Base-by-base conservation (phyloP, 108 stramenopile genomes). In the Tribonema minus region DNA sequence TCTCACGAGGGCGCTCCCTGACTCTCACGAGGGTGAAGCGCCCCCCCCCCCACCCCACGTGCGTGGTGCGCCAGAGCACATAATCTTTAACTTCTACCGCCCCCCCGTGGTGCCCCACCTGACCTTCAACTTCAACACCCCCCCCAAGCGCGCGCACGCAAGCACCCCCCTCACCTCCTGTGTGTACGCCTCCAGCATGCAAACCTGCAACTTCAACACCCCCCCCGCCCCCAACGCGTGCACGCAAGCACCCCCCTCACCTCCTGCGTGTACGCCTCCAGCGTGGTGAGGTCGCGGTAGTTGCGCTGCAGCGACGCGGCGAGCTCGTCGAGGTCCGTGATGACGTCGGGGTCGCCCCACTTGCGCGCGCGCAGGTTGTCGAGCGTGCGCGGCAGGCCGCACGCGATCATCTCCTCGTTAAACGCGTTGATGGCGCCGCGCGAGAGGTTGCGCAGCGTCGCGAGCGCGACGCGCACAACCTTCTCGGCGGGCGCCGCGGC, bases 261-360 rank as follows among this genome's bases (percentile, higher is more conserved):
- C 85, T 94, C 93, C 62, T 91, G 89, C 81, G 90, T 86, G 89
- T 94, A 96, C 32, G 92, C 89, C 73, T 94, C 95, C 90, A 93
- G 94, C 29, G 91, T 91, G 58, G 89, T 91, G 89, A 96, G 91
- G 68, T 96, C 93, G 61, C 91, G 89, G 84, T 90, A 94, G 80
- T 94, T 95, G 31, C 86, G 84, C 39, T 86, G 82, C 26, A 96
- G 87, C 7, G 92, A 75, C 64, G n/a, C n/a, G n/a, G n/a, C n/a
- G 58, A 95, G 68, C 25, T 70, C 71, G n/a, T 77, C 76, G 35
- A 94, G 86, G 85, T 93, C 94, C 32, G 88, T 84, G 34, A 86
- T 67, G 84, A 95, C 88, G 71, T 95, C 94, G 28, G 90, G 90
- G 83, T 95, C 94, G 0, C 91, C 92, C 87, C 92, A 94, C 76